Percentiles rank a stretch among this genome's conserved stretches.
phyloP scores from a whole-genome alignment of 305 asterid species.

The Solanum hybrid region DNA sequence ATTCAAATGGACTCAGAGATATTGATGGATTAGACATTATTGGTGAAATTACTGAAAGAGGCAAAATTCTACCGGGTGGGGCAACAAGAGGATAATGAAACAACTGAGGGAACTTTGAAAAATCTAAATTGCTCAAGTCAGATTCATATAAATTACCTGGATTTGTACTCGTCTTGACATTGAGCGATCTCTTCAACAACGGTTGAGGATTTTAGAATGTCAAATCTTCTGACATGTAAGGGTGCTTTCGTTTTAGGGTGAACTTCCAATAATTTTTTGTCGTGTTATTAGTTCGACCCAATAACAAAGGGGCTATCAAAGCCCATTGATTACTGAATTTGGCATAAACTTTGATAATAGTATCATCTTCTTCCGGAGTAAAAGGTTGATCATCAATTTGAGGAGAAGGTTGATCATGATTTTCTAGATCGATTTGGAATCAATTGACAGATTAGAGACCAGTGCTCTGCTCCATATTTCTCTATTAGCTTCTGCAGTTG shows the following conservation, averaged over 20 bases:
- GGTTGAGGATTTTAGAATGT: neutral
- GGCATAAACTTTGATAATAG: slow-evolving; percentile 30
- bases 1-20: neutral
- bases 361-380: slow-evolving; percentile 28
- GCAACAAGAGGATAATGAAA: neutral
- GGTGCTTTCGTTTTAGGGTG: no score
- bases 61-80: neutral
- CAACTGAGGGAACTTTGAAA: neutral
- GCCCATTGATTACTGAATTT: slow-evolving; percentile 43
- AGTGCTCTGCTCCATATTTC: no score
- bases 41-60: neutral
- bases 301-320: slow-evolving; percentile 27
- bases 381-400: slow-evolving; percentile 41
- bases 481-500: no score
- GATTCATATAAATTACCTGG: slow-evolving; percentile 25
- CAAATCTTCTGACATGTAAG: no score
- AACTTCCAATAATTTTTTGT: no score
- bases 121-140: slow-evolving; percentile 12
- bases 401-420: slow-evolving; percentile 38
- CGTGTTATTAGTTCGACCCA: slow-evolving; percentile 8
- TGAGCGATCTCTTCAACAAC: slow-evolving; percentile 25
- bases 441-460: slow-evolving; percentile 17
- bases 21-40: neutral
- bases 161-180: slow-evolving; percentile 14
- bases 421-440: slow-evolving; percentile 38